A percentile compares a stretch with the other conserved stretches of the same genome.
phyloP scores from a whole-genome alignment of 2,329 filamentous ascomycete genomes.

The Alternaria incomplexa region DNA sequence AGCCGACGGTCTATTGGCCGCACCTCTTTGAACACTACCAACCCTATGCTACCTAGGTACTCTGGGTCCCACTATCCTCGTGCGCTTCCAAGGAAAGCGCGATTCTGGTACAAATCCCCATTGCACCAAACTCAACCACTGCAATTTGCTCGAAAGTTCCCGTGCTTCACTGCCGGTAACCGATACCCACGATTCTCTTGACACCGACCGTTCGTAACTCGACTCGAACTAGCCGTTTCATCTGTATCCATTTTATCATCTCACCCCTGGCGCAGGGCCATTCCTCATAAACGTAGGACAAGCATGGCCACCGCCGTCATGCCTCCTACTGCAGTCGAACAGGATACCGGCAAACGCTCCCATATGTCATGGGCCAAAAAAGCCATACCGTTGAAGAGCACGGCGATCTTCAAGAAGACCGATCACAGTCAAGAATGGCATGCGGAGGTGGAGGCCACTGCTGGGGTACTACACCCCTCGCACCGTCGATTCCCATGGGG shows the following conservation, averaged over 20 bases:
- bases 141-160: neutral
- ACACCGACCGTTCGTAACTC: neutral
- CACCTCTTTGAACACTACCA: neutral
- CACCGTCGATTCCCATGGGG: constrained; percentile 33
- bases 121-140: neutral
- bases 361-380: constrained; percentile 20
- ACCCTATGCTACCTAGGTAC: neutral
- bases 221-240: neutral
- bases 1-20: neutral
- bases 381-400: constrained; percentile 15
- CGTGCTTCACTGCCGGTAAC: neutral
- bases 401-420: constrained; percentile 28
- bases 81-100: neutral
- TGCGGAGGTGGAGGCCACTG: constrained; percentile 29
- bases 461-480: constrained; percentile 29
- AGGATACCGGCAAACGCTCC: constrained; percentile 11
- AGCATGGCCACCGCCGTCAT: constrained; percentile 4
- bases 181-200: neutral
- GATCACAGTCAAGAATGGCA: constrained; percentile 41
- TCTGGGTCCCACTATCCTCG: neutral
- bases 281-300: neutral
- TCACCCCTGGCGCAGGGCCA: neutral
- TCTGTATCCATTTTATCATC: neutral
- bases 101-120: neutral
- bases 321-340: constrained; percentile 6